A percentile compares a stretch with the other conserved stretches of the same genome.
Conservation (phyloP, 371 early-diverging fungal species). For the Lichtheimia hyalospora region DNA sequence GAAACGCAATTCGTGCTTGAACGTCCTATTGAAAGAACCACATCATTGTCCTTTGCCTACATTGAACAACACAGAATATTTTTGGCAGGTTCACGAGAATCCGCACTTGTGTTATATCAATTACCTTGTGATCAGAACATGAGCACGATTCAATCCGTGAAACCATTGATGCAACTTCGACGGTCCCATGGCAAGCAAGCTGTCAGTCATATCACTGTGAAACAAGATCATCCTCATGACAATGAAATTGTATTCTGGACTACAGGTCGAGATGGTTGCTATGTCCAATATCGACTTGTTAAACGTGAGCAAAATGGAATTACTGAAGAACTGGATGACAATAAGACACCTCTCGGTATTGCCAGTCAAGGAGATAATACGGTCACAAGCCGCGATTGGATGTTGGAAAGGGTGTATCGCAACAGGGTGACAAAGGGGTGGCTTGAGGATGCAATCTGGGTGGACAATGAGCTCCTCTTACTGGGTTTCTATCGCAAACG, state of each 20-base stretch:
- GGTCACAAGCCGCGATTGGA: conserved; percentile 26
- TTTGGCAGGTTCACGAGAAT: conserved; percentile 63
- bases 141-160: background rate
- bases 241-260: conserved; percentile 56
- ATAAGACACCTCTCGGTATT: conserved; percentile 27
- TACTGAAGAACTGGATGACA: conserved; percentile 3
- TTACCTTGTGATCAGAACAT: conserved; percentile 22
- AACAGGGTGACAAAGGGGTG: conserved; percentile 75
- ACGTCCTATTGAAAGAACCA: conserved; percentile 48
- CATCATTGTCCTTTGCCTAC: conserved; percentile 48
- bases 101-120: conserved; percentile 56
- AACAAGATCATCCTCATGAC: conserved; percentile 15
- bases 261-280: conserved; percentile 73
- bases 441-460: conserved; percentile 59
- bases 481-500: conserved; percentile 73
- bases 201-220: conserved; percentile 46
- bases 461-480: conserved; percentile 59
- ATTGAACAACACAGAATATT: conserved; percentile 45
- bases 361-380: conserved; percentile 38
- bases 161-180: conserved; percentile 36
- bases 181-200: conserved; percentile 53
- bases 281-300: conserved; percentile 60
- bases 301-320: background rate
- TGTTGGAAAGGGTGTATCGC: conserved; percentile 56
- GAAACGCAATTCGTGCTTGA: conserved; percentile 41